Evolutionary conservation across 768 basidiomycete genomes (phyloP), one percentile per base, ranked within the genome.

Genomic region (Tubosaeta sp.): DNA sequence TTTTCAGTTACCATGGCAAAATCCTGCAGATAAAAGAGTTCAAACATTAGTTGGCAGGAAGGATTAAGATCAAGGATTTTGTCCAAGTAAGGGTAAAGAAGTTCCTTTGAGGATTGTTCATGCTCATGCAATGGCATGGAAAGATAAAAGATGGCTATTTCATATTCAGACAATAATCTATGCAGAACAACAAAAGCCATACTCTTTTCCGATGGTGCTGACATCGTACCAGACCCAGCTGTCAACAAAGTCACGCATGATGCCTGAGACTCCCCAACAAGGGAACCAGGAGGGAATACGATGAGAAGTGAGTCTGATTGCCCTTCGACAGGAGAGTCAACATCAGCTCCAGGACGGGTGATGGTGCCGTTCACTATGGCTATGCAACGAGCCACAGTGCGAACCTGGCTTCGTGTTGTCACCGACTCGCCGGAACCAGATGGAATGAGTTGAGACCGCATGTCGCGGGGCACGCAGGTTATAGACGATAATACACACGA

Each of bases 161-260:
- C 18, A 44, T 47, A 29, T 46, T 56, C 46, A 53, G 45, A 38
- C 9, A 48, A 25, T 22, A 31, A 32, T 32, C 16, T 2, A 38
- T 36, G 21, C 14, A n/a, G 31, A 34, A n/a, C 27, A 34, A 42
- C 19, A 18, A 27, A 46, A 40, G 49, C 31, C 47, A 24, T 55
- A 72, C 83, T 87, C 76, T 83, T 84, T 3, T 81, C 87, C 44
- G 74, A 71, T 0, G 92, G 92, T 19, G 87, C 76, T 5, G 86
- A 83, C 71, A 90, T 72, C 13, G 84, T 84, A 9, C 81, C 84
- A 60, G 85, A 81, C 3, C 91, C 92, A 1, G 82, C 80, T 19
- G 87, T 71, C 30, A 94, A 67, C 1, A 76, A 81, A 42, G 82
- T 84, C 3, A 80, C 84, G 4, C 82, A 71, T 2, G 71, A 71